Conservation (phyloP, 345 rosid genomes). For the Microthlaspi erraticum region DNA sequence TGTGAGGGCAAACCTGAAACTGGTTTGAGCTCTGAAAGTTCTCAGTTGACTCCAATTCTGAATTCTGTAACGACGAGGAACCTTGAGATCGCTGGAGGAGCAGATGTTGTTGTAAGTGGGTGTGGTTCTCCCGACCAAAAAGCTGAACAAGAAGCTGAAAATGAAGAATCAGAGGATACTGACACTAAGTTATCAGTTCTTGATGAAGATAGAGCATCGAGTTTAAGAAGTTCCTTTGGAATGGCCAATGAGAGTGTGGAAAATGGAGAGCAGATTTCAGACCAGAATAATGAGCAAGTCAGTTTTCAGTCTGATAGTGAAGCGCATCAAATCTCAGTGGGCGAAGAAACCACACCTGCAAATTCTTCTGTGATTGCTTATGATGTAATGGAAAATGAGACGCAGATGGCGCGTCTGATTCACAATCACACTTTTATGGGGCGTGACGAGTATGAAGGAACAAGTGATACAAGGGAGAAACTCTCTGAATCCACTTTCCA, state of each 20-base stretch:
- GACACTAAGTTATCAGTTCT: slow-evolving; percentile 35
- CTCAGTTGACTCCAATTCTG: background rate
- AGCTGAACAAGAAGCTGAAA: slow-evolving; percentile 24
- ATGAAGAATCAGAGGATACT: slow-evolving; percentile 22
- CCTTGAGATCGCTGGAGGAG: slow-evolving; percentile 18
- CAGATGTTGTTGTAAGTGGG: slow-evolving; percentile 20
- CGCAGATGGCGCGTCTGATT: slow-evolving; percentile 6
- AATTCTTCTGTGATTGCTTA: background rate
- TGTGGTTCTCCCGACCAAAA: slow-evolving; percentile 28
- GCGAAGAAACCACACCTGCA: slow-evolving; percentile 31
- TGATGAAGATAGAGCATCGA: slow-evolving; percentile 46
- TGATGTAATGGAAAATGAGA: slow-evolving; percentile 26
- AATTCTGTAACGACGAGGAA: slow-evolving; percentile 10
- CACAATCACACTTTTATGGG: slow-evolving; percentile 27
- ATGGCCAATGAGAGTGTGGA: slow-evolving; percentile 24
- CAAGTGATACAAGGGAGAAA: slow-evolving; percentile 36
- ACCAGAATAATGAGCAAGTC: slow-evolving; percentile 15
- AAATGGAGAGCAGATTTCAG: slow-evolving; percentile 15
- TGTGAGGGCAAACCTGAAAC: slow-evolving; percentile 29
- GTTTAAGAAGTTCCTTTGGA: slow-evolving; percentile 38
- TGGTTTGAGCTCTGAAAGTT: slow-evolving; percentile 31
- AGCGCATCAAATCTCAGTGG: slow-evolving; percentile 12
- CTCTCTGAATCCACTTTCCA: slow-evolving; percentile 41
- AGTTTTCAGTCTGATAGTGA: slow-evolving; percentile 19
- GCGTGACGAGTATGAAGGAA: slow-evolving; percentile 28